A percentile compares a stretch with the other conserved stretches of the same genome.
Conservation (phyloP, 1,284 basidiomycete genomes). For the Naganishia sp. region DNA sequence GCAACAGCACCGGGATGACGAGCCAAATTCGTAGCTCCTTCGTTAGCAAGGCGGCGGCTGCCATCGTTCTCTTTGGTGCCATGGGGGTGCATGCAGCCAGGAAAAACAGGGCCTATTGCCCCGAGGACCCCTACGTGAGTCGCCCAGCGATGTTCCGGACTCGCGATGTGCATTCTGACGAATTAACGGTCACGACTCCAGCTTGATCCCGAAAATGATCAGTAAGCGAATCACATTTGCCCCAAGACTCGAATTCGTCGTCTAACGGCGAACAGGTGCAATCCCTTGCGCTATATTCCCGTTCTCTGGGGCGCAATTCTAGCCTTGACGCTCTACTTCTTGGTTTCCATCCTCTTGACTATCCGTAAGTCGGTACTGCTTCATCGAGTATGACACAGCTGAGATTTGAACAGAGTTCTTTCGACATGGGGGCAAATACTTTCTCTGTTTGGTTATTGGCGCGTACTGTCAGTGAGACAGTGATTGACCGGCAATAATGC, state of each 20-base stretch:
- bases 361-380: constrained; percentile 50
- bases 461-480: constrained; percentile 56
- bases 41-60: not conserved
- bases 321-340: constrained; percentile 60
- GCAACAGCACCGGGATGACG: not conserved
- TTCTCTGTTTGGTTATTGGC: constrained; percentile 68
- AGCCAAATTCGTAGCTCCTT: not conserved
- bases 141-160: not conserved
- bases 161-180: not conserved
- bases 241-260: not conserved
- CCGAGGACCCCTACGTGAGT: constrained; percentile 19
- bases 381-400: not conserved
- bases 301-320: constrained; percentile 62
- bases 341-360: constrained; percentile 60
- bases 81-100: constrained; percentile 8
- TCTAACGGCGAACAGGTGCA: constrained; percentile 38
- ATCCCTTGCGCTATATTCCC: constrained; percentile 62
- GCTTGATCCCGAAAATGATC: constrained; percentile 16
- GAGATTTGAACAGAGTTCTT: constrained; percentile 31
- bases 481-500: not conserved
- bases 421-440: constrained; percentile 62
- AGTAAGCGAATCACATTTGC: not conserved
- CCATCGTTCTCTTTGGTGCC: constrained; percentile 13
- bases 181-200: not conserved
- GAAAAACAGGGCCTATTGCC: constrained; percentile 10